Evolutionary conservation across 805 yeast genomes (phyloP).

Genomic region (Kodamaea jinghongensis): DNA sequence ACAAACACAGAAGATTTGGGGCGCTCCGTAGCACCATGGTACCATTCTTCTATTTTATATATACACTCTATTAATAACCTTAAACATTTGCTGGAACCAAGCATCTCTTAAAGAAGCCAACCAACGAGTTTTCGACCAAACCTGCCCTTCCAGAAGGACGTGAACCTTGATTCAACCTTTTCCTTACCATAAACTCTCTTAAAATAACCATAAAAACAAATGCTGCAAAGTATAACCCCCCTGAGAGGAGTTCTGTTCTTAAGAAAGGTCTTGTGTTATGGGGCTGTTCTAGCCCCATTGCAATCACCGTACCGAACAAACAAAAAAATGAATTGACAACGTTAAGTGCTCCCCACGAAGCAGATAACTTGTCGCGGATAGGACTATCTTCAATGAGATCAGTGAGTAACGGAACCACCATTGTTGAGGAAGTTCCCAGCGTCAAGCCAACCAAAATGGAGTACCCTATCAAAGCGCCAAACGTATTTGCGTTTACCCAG

Average conservation of each 20-base stretch:
- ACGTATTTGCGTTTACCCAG: constrained; percentile 37
- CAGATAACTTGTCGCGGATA: constrained; percentile 25
- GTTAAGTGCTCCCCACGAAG: constrained; percentile 40
- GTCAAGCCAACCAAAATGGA: constrained; percentile 27
- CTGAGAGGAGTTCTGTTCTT: constrained; percentile 61
- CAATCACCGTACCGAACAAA: constrained; percentile 53
- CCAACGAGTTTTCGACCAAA: no score
- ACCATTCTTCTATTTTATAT: no score
- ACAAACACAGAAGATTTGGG: no score
- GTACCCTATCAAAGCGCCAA: constrained; percentile 29
- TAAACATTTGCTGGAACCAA: no score
- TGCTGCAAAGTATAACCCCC: constrained; percentile 44
- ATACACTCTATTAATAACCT: no score
- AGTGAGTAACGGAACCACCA: constrained; percentile 14
- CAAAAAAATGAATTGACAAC: constrained; percentile 30
- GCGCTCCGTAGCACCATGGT: no score
- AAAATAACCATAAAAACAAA: constrained; percentile 43
- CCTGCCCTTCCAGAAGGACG: no score
- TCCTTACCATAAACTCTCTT: constrained; percentile 51
- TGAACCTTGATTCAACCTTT: constrained; percentile 26
- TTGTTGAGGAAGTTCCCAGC: constrained; percentile 26
- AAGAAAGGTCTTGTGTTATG: constrained; percentile 42
- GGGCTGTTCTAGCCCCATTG: constrained; percentile 37
- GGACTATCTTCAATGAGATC: constrained; percentile 8
- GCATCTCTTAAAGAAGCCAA: no score